Base-by-base conservation (phyloP, 768 basidiomycete species). In the Amanita exitialis region DNA sequence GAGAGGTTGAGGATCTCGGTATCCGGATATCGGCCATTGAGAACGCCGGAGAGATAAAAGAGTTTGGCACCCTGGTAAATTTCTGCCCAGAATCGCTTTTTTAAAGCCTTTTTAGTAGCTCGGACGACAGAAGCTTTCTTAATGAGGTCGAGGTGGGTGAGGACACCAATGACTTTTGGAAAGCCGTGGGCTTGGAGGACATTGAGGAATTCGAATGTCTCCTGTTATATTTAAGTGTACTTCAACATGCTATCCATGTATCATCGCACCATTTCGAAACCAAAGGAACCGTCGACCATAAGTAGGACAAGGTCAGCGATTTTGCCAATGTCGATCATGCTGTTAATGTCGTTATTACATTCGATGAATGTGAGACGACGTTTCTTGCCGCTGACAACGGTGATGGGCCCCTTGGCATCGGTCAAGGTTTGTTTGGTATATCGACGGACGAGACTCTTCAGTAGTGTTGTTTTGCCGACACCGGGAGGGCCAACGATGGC, bases 31-130 rank as follows among this genome's bases (percentile, higher is more conserved):
- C 94, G 89, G 16, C 96, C 96, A 59, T 98, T 97, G 59, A 98
- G 78, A 28, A 97, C 90, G 15, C 95, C 96, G 2, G 90, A 93
- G 46, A 98, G 83, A 65, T 96, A 97, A 69, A 97, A 98, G 6
- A 99, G 81, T 65, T 99, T 99, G 27, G 96, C 95, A 45, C 96
- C 96, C 60, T 93, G 89, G 65, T 98, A 98, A 10, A 99, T 98
- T 67, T 99, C 96, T 0, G 94, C 91, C 96, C 96, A 99, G 71
- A 99, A 99, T 8, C 96, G 89, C 62, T 91, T 96, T 69, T 99
- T 99, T 35, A 99, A 79, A 0, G 83, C 70, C 61, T 96, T 96
- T 71, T 98, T 99, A 48, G 91, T 92, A 45, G 81, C 80, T 52
- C 85, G 86, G 36, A 98, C 81, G 3, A 83, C 83, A 0, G 87